A percentile compares a stretch with the other conserved stretches of the same genome.
phyloP scores from a whole-genome alignment of 345 rosid species.

The Moricandia moricandioides region DNA sequence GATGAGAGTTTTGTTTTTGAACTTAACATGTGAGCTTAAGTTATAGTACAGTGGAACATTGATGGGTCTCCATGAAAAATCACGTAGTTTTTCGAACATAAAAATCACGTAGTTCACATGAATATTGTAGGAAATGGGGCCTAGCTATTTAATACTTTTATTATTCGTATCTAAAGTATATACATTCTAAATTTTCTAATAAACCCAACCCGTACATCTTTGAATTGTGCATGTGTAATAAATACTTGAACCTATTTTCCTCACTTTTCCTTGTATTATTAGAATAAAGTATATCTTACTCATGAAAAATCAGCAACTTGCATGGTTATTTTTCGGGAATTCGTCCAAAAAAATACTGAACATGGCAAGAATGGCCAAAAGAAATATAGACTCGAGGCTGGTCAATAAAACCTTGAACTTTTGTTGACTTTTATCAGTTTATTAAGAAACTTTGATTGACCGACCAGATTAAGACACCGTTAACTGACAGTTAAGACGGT shows the following conservation, averaged over 20 bases:
- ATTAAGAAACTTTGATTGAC: too few species aligned
- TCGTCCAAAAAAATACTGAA: too few species aligned
- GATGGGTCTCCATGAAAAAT: conserved; percentile 29
- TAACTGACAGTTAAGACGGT: too few species aligned
- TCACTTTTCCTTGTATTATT: not conserved
- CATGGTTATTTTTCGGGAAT: conserved; percentile 9
- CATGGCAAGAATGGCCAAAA: too few species aligned
- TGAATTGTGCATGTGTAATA: conserved; percentile 17
- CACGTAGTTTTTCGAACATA: conserved; percentile 4
- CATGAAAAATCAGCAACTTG: conserved; percentile 22
- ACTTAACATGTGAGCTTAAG: not conserved
- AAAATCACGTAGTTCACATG: conserved; percentile 11
- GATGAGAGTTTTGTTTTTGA: not conserved
- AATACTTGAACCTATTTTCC: not conserved
- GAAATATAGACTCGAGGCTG: too few species aligned
- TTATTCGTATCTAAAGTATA: conserved; percentile 11
- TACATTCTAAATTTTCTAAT: conserved; percentile 17
- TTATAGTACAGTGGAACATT: not conserved
- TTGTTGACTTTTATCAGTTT: too few species aligned
- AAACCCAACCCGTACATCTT: conserved; percentile 18
- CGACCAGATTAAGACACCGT: too few species aligned
- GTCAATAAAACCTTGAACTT: too few species aligned
- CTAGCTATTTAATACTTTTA: conserved; percentile 21
- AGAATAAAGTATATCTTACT: not conserved
- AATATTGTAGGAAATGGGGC: conserved; percentile 13